A percentile compares a stretch with the other conserved stretches of the same genome.
Evolutionary conservation across 805 yeast species (phyloP).

Genomic region (Candida michaelii): DNA sequence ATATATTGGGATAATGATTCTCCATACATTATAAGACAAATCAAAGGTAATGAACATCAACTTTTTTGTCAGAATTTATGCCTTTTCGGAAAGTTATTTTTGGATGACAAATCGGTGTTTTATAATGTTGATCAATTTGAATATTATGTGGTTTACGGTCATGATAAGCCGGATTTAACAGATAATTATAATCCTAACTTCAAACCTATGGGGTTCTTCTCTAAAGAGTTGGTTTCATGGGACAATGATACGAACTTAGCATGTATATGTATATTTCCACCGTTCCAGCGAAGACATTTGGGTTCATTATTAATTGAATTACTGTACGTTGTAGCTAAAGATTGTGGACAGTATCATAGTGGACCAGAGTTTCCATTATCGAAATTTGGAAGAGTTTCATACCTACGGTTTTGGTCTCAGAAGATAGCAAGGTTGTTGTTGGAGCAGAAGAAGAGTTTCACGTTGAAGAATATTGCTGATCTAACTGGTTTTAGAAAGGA

Average conservation of each 20-base stretch:
- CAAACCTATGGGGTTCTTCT: constrained; percentile 86
- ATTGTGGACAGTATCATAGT: constrained; percentile 58
- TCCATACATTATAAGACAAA: constrained; percentile 53
- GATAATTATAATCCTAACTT: constrained; percentile 11
- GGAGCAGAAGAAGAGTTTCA: constrained; percentile 22
- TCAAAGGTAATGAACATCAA: constrained; percentile 63
- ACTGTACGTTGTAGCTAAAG: constrained; percentile 69
- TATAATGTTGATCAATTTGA: constrained; percentile 78
- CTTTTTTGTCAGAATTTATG: constrained; percentile 81
- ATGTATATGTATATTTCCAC: constrained; percentile 89
- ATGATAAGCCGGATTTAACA: constrained; percentile 20
- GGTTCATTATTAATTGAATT: constrained; percentile 83
- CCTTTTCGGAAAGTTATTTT: constrained; percentile 80
- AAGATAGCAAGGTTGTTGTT: constrained; percentile 24
- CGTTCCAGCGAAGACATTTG: constrained; percentile 74
- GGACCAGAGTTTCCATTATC: constrained; percentile 94
- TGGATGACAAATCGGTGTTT: constrained; percentile 86
- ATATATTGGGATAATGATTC: constrained; percentile 60
- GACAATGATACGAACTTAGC: constrained; percentile 80
- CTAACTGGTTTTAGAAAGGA: constrained; percentile 63
- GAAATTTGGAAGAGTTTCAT: constrained; percentile 73
- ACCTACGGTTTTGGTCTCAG: constrained; percentile 73
- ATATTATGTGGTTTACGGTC: constrained; percentile 71
- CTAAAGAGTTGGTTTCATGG: constrained; percentile 79
- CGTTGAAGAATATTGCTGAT: constrained; percentile 51